Evolutionary conservation across 2,329 filamentous ascomycete genomes (phyloP).

Genomic region (Sclerotinia nivalis): DNA sequence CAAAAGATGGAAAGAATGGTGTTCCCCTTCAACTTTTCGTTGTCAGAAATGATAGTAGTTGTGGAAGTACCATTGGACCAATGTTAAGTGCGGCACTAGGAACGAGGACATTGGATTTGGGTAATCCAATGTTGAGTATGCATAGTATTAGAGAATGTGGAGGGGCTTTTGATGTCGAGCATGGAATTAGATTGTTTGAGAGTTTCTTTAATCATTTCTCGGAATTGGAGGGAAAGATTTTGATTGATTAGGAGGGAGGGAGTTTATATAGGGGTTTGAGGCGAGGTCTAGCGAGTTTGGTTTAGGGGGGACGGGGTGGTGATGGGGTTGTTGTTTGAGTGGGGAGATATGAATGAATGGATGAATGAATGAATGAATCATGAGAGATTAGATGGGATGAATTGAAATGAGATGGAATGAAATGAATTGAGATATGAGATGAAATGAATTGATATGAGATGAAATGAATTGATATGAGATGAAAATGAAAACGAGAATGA

Average conservation of each 20-base stretch:
- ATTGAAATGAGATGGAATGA: neutral
- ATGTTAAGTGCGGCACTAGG: constrained; percentile 88
- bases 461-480: too few species aligned
- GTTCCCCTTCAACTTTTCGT: constrained; percentile 96
- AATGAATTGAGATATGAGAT: neutral
- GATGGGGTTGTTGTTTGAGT: neutral
- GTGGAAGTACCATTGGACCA: constrained; percentile 96
- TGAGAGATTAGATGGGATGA: neutral
- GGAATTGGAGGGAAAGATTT: constrained; percentile 59
- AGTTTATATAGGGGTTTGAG: too few species aligned
- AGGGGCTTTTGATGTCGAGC: constrained; percentile 81
- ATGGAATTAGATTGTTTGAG: constrained; percentile 82
- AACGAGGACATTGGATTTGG: constrained; percentile 84
- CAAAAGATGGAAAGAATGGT: constrained; percentile 53
- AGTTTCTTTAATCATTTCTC: constrained; percentile 85
- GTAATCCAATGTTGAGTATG: constrained; percentile 82
- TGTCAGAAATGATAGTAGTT: constrained; percentile 90
- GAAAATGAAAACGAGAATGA: too few species aligned
- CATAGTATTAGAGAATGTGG: constrained; percentile 94
- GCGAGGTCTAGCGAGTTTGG: neutral
- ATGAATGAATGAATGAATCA: neutral
- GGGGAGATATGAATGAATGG: neutral
- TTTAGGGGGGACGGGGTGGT: neutral
- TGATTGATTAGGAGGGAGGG: constrained; percentile 8
- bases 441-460: neutral